A percentile compares a stretch with the other conserved stretches of the same genome.
Evolutionary conservation across 441 rosid genomes (phyloP).

Genomic region (Erodium moschatum): DNA sequence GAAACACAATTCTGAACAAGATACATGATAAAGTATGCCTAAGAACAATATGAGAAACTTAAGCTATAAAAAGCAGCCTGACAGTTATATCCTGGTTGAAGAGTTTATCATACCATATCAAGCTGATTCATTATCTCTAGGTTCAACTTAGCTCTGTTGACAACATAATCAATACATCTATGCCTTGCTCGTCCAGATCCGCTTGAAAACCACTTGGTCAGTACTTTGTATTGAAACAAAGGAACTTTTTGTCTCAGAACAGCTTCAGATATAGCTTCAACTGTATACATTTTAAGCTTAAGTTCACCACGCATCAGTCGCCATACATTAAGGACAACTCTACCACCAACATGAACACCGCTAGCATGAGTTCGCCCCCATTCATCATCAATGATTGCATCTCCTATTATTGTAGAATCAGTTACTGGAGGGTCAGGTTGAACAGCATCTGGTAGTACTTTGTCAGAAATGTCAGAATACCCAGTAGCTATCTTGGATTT

Average conservation of each 20-base stretch:
- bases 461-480: constrained; percentile 31
- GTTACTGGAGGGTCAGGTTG: constrained; percentile 33
- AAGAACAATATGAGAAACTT: neutral
- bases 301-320: constrained; percentile 82
- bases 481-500: constrained; percentile 29
- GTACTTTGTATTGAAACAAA: constrained; percentile 49
- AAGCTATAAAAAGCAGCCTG: constrained; percentile 6
- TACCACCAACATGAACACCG: constrained; percentile 93
- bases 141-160: constrained; percentile 65
- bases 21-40: neutral
- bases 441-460: constrained; percentile 30
- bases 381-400: constrained; percentile 73
- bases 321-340: constrained; percentile 89
- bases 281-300: constrained; percentile 74
- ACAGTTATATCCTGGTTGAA: neutral
- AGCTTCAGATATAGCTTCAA: constrained; percentile 79
- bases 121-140: constrained; percentile 76
- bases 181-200: constrained; percentile 77
- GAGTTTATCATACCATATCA: constrained; percentile 57
- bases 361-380: constrained; percentile 99
- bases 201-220: constrained; percentile 75
- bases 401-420: constrained; percentile 39
- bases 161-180: constrained; percentile 70
- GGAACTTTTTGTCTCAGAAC: constrained; percentile 82
- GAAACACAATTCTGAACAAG: neutral